phyloP scores from a whole-genome alignment of 2,329 filamentous ascomycete genomes.

The Aschersonia sp. region DNA sequence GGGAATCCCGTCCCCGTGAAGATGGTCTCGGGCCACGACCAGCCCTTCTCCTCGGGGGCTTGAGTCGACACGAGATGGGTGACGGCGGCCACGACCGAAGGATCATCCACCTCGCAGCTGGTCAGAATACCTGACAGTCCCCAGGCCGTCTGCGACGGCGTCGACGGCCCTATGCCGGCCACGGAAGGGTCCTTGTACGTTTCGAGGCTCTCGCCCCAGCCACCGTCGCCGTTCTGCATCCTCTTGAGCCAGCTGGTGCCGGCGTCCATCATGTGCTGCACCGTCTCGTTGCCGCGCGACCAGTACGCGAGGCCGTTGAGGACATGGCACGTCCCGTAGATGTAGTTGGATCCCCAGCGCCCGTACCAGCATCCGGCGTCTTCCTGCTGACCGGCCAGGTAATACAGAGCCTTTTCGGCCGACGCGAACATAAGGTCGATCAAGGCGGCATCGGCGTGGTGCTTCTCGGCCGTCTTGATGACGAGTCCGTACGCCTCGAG shows the following conservation, averaged over 20 bases:
- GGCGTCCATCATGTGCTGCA: background rate
- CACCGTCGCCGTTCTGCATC: conserved; percentile 3
- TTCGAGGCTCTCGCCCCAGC: conserved; percentile 3
- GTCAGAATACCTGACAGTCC: conserved; percentile 1
- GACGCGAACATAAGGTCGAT: background rate
- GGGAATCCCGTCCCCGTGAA: conserved; percentile 3
- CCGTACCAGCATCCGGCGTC: conserved; percentile 1
- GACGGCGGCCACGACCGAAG: background rate
- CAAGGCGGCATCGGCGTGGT: background rate
- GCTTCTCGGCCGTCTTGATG: background rate
- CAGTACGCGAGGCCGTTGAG: conserved; percentile 1
- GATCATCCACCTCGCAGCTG: background rate
- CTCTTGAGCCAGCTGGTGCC: conserved; percentile 1
- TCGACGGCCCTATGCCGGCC: conserved; percentile 1
- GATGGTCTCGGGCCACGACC: conserved; percentile 1
- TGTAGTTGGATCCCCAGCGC: conserved; percentile 3
- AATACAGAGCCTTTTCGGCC: background rate
- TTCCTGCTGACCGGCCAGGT: conserved; percentile 1
- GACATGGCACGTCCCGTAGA: conserved; percentile 3
- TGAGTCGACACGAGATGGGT: background rate
- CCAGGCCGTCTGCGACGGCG: conserved; percentile 4
- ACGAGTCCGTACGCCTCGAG: conserved; percentile 2
- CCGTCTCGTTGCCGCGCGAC: background rate
- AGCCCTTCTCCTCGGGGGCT: background rate
- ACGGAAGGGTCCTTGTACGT: conserved; percentile 1